Conservation (phyloP, 164 flowering plant species). For the Echeveria elegans region DNA sequence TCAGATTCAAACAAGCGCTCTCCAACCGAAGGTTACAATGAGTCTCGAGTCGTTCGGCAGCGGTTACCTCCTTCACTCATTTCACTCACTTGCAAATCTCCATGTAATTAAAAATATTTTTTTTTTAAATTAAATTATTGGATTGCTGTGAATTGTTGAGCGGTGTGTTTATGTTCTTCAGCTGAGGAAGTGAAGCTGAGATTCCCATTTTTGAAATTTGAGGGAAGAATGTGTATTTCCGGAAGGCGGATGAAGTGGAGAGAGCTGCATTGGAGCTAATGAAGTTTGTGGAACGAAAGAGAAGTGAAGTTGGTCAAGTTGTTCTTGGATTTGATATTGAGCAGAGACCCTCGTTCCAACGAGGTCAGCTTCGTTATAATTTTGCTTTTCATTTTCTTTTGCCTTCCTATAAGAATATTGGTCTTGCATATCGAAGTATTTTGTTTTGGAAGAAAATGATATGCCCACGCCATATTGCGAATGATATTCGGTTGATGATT, state of each 20-base stretch:
- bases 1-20: not conserved
- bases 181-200: slow-evolving; percentile 4
- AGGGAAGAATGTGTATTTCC: not conserved
- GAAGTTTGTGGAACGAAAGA: slow-evolving; percentile 26
- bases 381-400: no score
- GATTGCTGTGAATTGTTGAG: not conserved
- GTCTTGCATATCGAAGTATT: not conserved
- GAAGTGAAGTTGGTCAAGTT: slow-evolving; percentile 24
- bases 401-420: not conserved
- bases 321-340: slow-evolving; percentile 79
- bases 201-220: slow-evolving; percentile 2
- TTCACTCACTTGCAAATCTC: not conserved
- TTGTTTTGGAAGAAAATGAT: no score
- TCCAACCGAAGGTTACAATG: no score
- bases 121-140: not conserved
- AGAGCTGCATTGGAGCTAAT: not conserved
- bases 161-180: not conserved
- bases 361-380: slow-evolving; percentile 34
- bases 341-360: slow-evolving; percentile 64
- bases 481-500: no score
- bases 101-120: not conserved
- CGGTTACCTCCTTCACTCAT: not conserved
- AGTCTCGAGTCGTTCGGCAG: not conserved
- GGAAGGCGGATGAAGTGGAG: slow-evolving; percentile 6
- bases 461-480: no score